Evolutionary conservation across 352 stramenopile genomes (phyloP), one percentile per base, ranked within the genome.

Genomic region (Phytophthora brassicae): DNA sequence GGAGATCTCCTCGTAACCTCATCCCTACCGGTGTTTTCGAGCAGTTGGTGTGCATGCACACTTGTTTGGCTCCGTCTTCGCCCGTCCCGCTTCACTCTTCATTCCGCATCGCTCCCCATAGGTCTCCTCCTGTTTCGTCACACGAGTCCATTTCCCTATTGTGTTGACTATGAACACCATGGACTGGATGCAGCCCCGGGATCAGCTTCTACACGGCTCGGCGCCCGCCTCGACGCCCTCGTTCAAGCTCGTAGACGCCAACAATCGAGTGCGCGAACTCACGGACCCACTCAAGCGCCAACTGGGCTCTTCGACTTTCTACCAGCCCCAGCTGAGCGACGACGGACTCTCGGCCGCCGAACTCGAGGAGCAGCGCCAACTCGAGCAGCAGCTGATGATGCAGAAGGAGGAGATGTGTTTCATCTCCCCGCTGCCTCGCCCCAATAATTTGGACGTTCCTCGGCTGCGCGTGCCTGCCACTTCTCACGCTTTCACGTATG

Each of bases 401-500:
- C 83, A 92, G 60, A 80, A 82, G 20, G 79, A 92, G 53, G 83
- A 92, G 59, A 92, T 92, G 83, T 84, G 80, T 65, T 89, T 92
- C 35, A 71, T 84, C 19, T 75, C 77, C n/a, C 72, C 74, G 14
- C 55, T 76, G 39, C 74, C 79, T 23, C 75, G 77, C 6, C 74
- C 68, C 49, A 73, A 81, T 38, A 35, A n/a, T n/a, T n/a, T 46
- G 29, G 31, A 38, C 0, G 38, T 44, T 9, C 6, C 38, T 41
- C 55, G 60, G 2, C 23, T 69, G 8, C 46, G 66, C 17, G 60
- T 73, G 28, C 64, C 64, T 0, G 29, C 59, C 16, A 63, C 55
- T 56, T 60, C 68, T 31, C 81, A 86, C 62, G 73, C 81, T 41
- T 88, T 83, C 72, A 83, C 81, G 22, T 90, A 88, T 62, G 80